Evolutionary conservation across 2,329 filamentous ascomycete species (phyloP).

Genomic region (Coccinonectria pachysandricola): DNA sequence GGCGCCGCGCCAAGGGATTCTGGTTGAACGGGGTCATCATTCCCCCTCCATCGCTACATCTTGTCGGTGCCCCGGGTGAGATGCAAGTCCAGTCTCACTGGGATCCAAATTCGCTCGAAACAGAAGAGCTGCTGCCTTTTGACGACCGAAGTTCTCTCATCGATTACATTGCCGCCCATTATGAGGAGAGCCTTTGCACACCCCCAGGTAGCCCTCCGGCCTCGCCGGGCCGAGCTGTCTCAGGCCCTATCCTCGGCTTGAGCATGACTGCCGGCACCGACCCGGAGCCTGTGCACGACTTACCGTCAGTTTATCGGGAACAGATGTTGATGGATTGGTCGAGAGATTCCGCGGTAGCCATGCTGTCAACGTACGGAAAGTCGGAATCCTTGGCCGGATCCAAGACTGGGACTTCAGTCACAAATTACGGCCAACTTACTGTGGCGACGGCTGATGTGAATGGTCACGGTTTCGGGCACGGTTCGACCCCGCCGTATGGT

Average conservation of each 20-base stretch:
- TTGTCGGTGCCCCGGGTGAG: slow-evolving; percentile 45
- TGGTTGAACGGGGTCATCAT: slow-evolving; percentile 70
- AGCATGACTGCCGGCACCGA: slow-evolving; percentile 30
- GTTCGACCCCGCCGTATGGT: slow-evolving; percentile 35
- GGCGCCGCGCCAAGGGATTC: slow-evolving; percentile 61
- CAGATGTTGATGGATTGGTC: slow-evolving; percentile 75
- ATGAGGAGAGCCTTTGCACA: slow-evolving; percentile 50
- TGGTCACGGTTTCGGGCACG: slow-evolving; percentile 24
- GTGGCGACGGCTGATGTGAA: slow-evolving; percentile 37
- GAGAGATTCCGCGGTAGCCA: slow-evolving; percentile 59
- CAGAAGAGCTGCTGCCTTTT: slow-evolving; percentile 61
- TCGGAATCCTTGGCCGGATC: slow-evolving; percentile 70
- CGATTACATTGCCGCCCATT: slow-evolving; percentile 61
- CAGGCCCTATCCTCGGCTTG: slow-evolving; percentile 49
- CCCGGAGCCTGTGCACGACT: slow-evolving; percentile 35
- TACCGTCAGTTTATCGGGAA: slow-evolving; percentile 59
- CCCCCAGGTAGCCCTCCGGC: slow-evolving; percentile 59
- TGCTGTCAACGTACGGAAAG: slow-evolving; percentile 58
- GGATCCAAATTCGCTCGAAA: slow-evolving; percentile 45
- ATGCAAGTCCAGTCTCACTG: slow-evolving; percentile 33
- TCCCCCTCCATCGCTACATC: slow-evolving; percentile 54
- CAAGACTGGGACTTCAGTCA: slow-evolving; percentile 49
- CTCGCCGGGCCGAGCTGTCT: slow-evolving; percentile 57
- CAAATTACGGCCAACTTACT: slow-evolving; percentile 45
- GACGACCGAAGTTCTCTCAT: slow-evolving; percentile 63